These are phyloP conservation scores for Hortiboletus flavorubellus DNA, from an alignment of 768 basidiomycete genomes.

Conservation along the genomic window DNA sequence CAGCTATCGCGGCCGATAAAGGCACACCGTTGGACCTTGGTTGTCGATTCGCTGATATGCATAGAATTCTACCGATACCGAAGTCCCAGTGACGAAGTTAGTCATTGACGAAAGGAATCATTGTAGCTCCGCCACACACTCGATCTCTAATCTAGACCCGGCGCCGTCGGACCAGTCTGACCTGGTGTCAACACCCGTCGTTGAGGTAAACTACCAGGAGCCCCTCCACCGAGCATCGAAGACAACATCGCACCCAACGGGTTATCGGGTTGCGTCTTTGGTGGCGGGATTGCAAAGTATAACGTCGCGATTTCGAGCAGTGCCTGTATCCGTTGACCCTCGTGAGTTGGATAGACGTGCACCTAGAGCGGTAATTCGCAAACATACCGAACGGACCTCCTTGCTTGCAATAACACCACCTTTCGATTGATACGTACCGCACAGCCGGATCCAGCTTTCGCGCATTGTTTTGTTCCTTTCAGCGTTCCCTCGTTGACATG, in stretches of 20 bases:
- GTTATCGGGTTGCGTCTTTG: slow-evolving; percentile 66
- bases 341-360: background rate
- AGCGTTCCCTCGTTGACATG: slow-evolving; percentile 84
- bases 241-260: slow-evolving; percentile 89
- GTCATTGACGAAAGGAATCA: slow-evolving; percentile 11
- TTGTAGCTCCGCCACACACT: background rate
- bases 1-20: background rate
- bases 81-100: slow-evolving; percentile 7
- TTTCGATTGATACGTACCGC: slow-evolving; percentile 77
- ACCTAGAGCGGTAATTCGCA: background rate
- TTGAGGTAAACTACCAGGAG: slow-evolving; percentile 30
- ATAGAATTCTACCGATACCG: slow-evolving; percentile 4
- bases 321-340: slow-evolving; percentile 39
- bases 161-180: slow-evolving; percentile 21
- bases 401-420: slow-evolving; percentile 58
- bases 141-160: slow-evolving; percentile 27
- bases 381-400: slow-evolving; percentile 62
- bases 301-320: slow-evolving; percentile 64
- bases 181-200: slow-evolving; percentile 30
- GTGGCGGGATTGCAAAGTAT: slow-evolving; percentile 86
- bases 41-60: background rate
- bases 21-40: background rate
- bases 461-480: slow-evolving; percentile 72
- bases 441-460: slow-evolving; percentile 82
- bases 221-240: slow-evolving; percentile 76